Evolutionary conservation across 2,329 filamentous ascomycete genomes (phyloP), one percentile per base, ranked within the genome.

Genomic region (Fonsecaea erecta): DNA sequence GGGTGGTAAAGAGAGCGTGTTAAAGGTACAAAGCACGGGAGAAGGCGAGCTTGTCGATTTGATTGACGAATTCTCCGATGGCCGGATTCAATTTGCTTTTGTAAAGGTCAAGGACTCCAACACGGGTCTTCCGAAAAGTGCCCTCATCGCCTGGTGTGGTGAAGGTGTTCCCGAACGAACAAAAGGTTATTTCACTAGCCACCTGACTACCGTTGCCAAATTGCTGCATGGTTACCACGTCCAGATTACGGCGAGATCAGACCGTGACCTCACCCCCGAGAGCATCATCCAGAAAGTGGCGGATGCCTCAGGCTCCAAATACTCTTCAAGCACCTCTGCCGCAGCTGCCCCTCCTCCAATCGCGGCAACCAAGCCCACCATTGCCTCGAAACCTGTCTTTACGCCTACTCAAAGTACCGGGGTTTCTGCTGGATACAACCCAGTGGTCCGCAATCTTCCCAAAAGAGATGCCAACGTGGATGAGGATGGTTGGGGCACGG

Each of bases 121-220:
- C 78, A 92, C 90, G 2, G 82, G 84, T 24, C 86, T 99, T 16
- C 93, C 94, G 56, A 99, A 99, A 83, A 91, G 89, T 76, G 92
- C 96, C 65, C 85, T 99, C 71, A 92, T 99, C 76, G 93, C 91
- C 71, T 99, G 95, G 90, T 99, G 95, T 77, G 95, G 95, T 71
- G 94, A 96, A 75, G 95, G 95, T 72, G 95, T 99, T 16, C 95
- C 95, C n/a, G 95, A 99, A 80, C 86, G 94, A 74, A 98, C 94
- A 67, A 99, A 98, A 81, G 95, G 95, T 70, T 98, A 98, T 80
- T 99, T 99, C 77, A 97, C 92, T 71, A 97, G 93, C 80, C 94
- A 99, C 79, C 83, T 95, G 54, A 89, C 90, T 66, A 90, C 92
- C 54, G 93, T 98, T 40, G 89, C 93, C 68, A 97, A 97, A 80